Evolutionary conservation across 2,329 filamentous ascomycete genomes (phyloP), one percentile per base, ranked within the genome.

Genomic region (Neurospora sp.): DNA sequence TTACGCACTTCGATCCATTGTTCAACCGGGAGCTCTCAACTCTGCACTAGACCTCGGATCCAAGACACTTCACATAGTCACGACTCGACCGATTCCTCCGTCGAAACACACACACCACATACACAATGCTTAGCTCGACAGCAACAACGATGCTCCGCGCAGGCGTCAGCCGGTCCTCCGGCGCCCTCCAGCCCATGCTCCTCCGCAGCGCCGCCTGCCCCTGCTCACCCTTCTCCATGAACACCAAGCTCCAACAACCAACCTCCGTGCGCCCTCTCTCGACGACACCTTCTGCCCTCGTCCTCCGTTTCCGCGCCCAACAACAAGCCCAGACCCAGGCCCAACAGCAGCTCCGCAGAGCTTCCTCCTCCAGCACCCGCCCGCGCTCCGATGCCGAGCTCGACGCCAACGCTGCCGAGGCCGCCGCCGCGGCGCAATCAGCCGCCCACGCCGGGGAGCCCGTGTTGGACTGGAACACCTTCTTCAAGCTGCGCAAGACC

Each of bases 401-500:
- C 41, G 74, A 75, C 67, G 74, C 75, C 62, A 69, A 71, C 19
- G 71, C 75, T 4, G 73, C 78, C 17, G 72, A 76, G 17, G 68
- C 74, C 28, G 69, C 77, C 46, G 74, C 77, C 23, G 72, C 75
- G 3, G 66, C 76, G 5, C 68, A 78, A 37, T 70, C 74, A 15
- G 73, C 80, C 11, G 70, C 80, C 19, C 72, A 77, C 68, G 75
- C 77, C 39, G 75, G 78, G 69, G 73, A 76, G 70, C 75, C 79
- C 41, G 77, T 80, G n/a, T 87, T 94, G 57, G 88, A 93, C 81
- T 98, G 95, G 95, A 91, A 97, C 83, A 89, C 88, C 68, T 98
- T 97, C 84, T 97, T 98, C 85, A 88, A 89, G 78, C 89, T 98
- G 71, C 93, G 95, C 77, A 91, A 93, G 76, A 91, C 89, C 71